Conservation (phyloP, 768 basidiomycete species). For the Nevesoporus exiguus region DNA sequence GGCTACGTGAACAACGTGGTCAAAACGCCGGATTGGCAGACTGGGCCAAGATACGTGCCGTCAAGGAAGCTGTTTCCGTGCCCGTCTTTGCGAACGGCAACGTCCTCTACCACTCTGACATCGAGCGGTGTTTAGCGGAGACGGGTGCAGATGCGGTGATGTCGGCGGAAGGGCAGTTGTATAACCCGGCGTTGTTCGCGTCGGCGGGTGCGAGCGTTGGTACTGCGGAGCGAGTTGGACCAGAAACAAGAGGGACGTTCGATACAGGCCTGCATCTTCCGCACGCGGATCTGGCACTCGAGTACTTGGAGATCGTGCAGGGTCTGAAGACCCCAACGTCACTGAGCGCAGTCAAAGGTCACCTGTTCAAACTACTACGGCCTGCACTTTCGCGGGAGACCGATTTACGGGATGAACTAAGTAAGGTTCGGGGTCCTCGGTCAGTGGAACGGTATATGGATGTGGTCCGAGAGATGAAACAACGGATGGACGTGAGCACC, state of each 20-base stretch:
- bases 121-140: constrained; percentile 69
- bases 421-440: constrained; percentile 39
- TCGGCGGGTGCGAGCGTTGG: constrained; percentile 24
- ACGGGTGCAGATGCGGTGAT: constrained; percentile 93
- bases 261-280: constrained; percentile 48
- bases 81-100: constrained; percentile 99
- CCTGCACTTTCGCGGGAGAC: constrained; percentile 64
- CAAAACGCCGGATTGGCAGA: constrained; percentile 82
- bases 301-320: constrained; percentile 82
- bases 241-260: constrained; percentile 20
- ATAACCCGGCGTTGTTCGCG: constrained; percentile 82
- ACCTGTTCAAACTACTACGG: constrained; percentile 89
- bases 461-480: constrained; percentile 58
- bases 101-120: constrained; percentile 82
- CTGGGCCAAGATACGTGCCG: constrained; percentile 85
- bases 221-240: background rate
- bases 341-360: constrained; percentile 80
- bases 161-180: constrained; percentile 92
- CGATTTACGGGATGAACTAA: constrained; percentile 73
- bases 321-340: constrained; percentile 59
- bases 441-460: constrained; percentile 40
- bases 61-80: constrained; percentile 84
- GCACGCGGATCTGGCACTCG: constrained; percentile 67
- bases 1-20: constrained; percentile 88
- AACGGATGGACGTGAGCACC: constrained; percentile 50